phyloP scores from a whole-genome alignment of 257 asterid genomes.

The Salvia splendens region DNA sequence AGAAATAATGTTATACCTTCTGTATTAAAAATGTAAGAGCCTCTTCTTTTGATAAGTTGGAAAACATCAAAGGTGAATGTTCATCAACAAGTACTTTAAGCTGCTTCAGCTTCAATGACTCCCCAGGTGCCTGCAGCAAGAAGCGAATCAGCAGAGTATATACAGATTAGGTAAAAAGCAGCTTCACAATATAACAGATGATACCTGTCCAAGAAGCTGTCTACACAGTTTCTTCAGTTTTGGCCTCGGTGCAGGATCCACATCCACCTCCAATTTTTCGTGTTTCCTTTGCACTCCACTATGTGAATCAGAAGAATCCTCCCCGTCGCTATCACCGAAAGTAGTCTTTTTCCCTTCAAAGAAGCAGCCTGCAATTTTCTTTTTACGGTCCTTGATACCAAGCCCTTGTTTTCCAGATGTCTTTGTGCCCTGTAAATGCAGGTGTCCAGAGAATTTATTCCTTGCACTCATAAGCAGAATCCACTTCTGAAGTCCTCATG shows the following conservation, averaged over 20 bases:
- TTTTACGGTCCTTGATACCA: slow-evolving; percentile 79
- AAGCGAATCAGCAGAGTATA: slow-evolving; percentile 31
- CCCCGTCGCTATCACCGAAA: slow-evolving; percentile 72
- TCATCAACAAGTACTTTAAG: slow-evolving; percentile 78
- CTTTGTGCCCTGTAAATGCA: slow-evolving; percentile 70
- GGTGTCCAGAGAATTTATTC: slow-evolving; percentile 13
- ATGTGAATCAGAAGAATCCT: slow-evolving; percentile 63
- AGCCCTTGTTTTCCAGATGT: slow-evolving; percentile 96
- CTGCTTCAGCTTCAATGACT: slow-evolving; percentile 72
- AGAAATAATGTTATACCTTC: slow-evolving; percentile 49
- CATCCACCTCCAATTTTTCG: slow-evolving; percentile 34
- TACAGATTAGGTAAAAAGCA: background rate
- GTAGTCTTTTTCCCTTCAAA: slow-evolving; percentile 84
- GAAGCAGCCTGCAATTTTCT: slow-evolving; percentile 85
- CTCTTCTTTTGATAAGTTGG: slow-evolving; percentile 52
- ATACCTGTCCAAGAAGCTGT: slow-evolving; percentile 69
- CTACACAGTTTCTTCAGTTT: slow-evolving; percentile 81
- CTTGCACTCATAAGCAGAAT: slow-evolving; percentile 4
- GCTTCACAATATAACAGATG: slow-evolving; percentile 11
- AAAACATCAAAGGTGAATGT: slow-evolving; percentile 57
- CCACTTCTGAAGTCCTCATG: slow-evolving; percentile 8
- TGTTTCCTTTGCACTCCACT: slow-evolving; percentile 52
- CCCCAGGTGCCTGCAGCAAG: slow-evolving; percentile 62
- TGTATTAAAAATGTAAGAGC: slow-evolving; percentile 51
- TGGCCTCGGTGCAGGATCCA: slow-evolving; percentile 42